These are phyloP conservation scores for Sphaerobolus stellatus DNA, from an alignment of 1,284 basidiomycete genomes.

Conservation along the genomic window DNA sequence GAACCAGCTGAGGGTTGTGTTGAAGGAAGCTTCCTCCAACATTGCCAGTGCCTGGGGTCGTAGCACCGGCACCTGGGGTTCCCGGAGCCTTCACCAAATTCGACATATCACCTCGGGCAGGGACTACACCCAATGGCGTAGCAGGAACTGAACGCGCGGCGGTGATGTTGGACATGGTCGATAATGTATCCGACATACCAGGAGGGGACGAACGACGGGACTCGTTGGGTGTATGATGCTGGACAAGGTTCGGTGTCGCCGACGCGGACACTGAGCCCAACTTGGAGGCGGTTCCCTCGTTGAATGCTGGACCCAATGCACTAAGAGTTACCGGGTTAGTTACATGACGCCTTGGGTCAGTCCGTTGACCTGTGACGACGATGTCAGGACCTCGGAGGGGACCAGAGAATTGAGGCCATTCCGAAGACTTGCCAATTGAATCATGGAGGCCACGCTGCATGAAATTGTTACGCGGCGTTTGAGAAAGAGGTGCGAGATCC, in stretches of 20 bases:
- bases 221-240: slow-evolving; percentile 57
- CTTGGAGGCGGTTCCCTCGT: slow-evolving; percentile 48
- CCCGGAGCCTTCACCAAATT: slow-evolving; percentile 64
- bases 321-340: slow-evolving; percentile 53
- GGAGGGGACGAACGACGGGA: slow-evolving; percentile 72
- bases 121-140: slow-evolving; percentile 57
- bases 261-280: slow-evolving; percentile 51
- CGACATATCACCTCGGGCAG: slow-evolving; percentile 32
- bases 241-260: slow-evolving; percentile 56
- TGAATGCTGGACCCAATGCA: slow-evolving; percentile 58
- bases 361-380: slow-evolving; percentile 40
- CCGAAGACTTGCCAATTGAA: slow-evolving; percentile 73
- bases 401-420: slow-evolving; percentile 89
- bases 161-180: slow-evolving; percentile 46
- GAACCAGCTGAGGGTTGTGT: background rate
- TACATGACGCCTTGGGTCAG: slow-evolving; percentile 59
- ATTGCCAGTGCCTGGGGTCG: background rate
- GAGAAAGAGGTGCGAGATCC: slow-evolving; percentile 87
- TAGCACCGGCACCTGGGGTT: slow-evolving; percentile 43
- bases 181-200: slow-evolving; percentile 56
- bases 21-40: slow-evolving; percentile 1
- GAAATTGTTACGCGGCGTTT: slow-evolving; percentile 68
- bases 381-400: slow-evolving; percentile 58
- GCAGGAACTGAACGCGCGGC: slow-evolving; percentile 65
- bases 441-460: slow-evolving; percentile 52